Evolutionary conservation across 2,329 filamentous ascomycete species (phyloP), one percentile per base, ranked within the genome.

Genomic region (Xenoacremonium recifei): DNA sequence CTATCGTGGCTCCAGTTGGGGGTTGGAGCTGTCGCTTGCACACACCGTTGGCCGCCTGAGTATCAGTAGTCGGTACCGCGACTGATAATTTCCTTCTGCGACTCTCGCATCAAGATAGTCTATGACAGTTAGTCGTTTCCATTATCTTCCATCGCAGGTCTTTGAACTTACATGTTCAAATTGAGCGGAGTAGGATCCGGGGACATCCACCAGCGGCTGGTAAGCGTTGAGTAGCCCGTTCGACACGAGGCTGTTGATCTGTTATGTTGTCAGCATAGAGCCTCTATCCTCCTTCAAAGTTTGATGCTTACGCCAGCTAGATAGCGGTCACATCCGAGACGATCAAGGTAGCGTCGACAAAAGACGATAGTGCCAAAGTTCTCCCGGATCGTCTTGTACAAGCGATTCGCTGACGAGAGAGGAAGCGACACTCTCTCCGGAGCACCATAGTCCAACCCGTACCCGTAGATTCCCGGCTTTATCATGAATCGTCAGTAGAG

Each of bases 361-460:
- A 84, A 84, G 2, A 80, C 76, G 20, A 85, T 53, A 1, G 75
- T 80, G 16, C 79, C 77, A 44, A 85, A 85, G 45, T 83, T 81
- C 51, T 79, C 73, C 37, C 76, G 71, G 53, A 85, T 83, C 0
- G 68, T 76, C 53, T 76, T 78, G 46, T 79, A 68, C 30, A 85
- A 58, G 5, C 71, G 69, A 44, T 76, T 80, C 11, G 81, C 80
- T 2, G 75, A 77, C 4, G 71, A 64, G 10, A 80, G 70, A 35
- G 64, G 69, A 25, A 75, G 47, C 21, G 60, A 44, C 9, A 61
- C 53, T 29, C 57, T 55, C 15, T 60, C 41, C 3, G 62, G 65
- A 2, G 67, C 68, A 44, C 70, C 47, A 3, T 63, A 50, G 15
- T 66, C 60, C 44, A 71, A 60, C 3, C 70, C 72, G 36, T 80